Evolutionary conservation across 2,329 filamentous ascomycete genomes (phyloP), one percentile per base, ranked within the genome.

Genomic region (Xylaria digitata): DNA sequence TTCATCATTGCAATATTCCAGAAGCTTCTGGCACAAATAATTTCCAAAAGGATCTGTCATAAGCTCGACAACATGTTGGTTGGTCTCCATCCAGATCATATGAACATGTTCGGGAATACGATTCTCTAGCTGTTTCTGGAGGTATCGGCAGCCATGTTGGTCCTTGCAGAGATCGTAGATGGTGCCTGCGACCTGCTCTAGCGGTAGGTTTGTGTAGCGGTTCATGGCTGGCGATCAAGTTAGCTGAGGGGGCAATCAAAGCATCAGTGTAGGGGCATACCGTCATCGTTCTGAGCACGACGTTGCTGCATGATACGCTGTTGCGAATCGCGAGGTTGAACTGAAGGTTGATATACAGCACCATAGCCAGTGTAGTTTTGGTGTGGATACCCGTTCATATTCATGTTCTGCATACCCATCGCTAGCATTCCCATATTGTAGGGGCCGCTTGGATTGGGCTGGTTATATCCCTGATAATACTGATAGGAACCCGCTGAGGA

Each of bases 31-130:
- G 85, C 95, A 98, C 72, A 99, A 89, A 81, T 99, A 99, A 84
- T 99, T 99, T 79, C 96, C 96, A 80, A 99, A 99, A 9, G 96
- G 95, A 81, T 99, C 95, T 67, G 94, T 97, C 96, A 99, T 99
- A 71, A 99, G 86, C 83, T 99, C 96, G 70, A 97, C 90, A 73
- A 99, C 94, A 79, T 98, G 94, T 76, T 92, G 87, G 77, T 95
- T 93, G 60, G 94, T 97, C 84, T 99, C 96, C 34, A 90, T 85
- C 85, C 96, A 99, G 79, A 99, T 98, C 84, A 94, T 90, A 79
- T 96, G 92, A 58, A 97, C 87, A 75, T 96, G 89, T 32, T 95
- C 91, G 5, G 91, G 87, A 72, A 91, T 90, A 73, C 91, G 91
- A 76, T 97, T 95, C 82, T 99, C 96, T 5, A 99, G 86, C 83